Evolutionary conservation across 73 alveolate species (phyloP).

Genomic region (Loxodes magnus): DNA sequence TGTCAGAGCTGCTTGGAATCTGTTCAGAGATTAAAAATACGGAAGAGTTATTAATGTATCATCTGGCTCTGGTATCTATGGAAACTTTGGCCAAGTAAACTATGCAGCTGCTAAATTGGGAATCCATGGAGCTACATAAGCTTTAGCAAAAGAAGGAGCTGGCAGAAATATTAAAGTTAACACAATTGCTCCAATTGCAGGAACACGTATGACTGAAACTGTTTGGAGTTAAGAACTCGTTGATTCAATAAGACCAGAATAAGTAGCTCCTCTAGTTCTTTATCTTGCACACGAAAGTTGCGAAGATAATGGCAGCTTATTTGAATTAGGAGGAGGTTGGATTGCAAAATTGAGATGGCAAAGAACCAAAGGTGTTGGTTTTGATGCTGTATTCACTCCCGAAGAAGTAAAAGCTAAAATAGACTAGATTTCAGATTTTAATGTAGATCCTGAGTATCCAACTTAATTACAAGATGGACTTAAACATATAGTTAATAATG

Average conservation of each 20-base stretch:
- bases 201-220: conserved; percentile 84
- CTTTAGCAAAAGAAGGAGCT: conserved; percentile 90
- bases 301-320: conserved; percentile 41
- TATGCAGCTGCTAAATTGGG: conserved; percentile 83
- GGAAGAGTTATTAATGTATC: conserved; percentile 90
- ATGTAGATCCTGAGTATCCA: no score
- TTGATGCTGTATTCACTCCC: conserved; percentile 50
- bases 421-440: no score
- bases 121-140: conserved; percentile 73
- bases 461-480: no score
- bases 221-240: conserved; percentile 34
- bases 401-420: conserved; percentile 42
- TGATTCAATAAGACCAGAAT: conserved; percentile 35
- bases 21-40: conserved; percentile 30
- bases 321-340: conserved; percentile 54
- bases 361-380: conserved; percentile 48
- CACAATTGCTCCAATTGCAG: conserved; percentile 88
- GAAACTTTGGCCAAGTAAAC: conserved; percentile 83
- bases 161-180: conserved; percentile 69
- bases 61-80: conserved; percentile 83
- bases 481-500: no score
- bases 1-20: conserved; percentile 77
- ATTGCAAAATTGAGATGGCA: conserved; percentile 47
- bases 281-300: conserved; percentile 49
- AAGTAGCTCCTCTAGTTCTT: conserved; percentile 75